Percentiles rank a stretch among this genome's conserved stretches.
These are phyloP conservation scores for Asterochloris erici DNA, from an alignment of 139 green algal species.

Conservation along the genomic window DNA sequence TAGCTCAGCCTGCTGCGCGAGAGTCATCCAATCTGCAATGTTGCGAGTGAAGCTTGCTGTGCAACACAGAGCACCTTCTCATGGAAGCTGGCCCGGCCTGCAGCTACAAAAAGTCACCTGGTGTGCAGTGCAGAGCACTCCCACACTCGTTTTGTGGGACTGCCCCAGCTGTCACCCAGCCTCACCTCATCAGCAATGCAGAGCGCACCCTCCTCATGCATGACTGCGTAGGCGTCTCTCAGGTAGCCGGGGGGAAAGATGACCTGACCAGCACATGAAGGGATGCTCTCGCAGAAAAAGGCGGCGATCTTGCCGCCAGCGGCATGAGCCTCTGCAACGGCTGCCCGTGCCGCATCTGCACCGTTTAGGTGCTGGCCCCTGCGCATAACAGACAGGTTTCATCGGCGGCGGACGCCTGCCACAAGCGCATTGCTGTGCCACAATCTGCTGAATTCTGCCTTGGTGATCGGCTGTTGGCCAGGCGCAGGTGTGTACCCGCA, in stretches of 20 bases:
- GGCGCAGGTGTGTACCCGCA: too few species aligned
- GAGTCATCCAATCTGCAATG: too few species aligned
- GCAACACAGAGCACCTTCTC: not conserved
- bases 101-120: not conserved
- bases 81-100: not conserved
- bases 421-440: not conserved
- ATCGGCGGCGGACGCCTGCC: not conserved
- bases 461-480: too few species aligned
- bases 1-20: too few species aligned
- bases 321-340: slow-evolving; percentile 38
- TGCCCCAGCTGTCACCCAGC: not conserved
- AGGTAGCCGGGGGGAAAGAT: slow-evolving; percentile 39
- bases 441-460: too few species aligned
- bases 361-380: slow-evolving; percentile 60
- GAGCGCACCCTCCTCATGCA: slow-evolving; percentile 47
- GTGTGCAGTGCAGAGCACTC: not conserved
- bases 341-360: slow-evolving; percentile 35
- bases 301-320: slow-evolving; percentile 43
- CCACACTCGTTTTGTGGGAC: too few species aligned
- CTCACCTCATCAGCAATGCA: slow-evolving; percentile 65
- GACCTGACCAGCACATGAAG: slow-evolving; percentile 70
- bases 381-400: not conserved
- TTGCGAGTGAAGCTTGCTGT: not conserved
- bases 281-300: slow-evolving; percentile 61
- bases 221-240: slow-evolving; percentile 49